Evolutionary conservation across 2,329 filamentous ascomycete genomes (phyloP).

Genomic region (Elsinoe arachidis): DNA sequence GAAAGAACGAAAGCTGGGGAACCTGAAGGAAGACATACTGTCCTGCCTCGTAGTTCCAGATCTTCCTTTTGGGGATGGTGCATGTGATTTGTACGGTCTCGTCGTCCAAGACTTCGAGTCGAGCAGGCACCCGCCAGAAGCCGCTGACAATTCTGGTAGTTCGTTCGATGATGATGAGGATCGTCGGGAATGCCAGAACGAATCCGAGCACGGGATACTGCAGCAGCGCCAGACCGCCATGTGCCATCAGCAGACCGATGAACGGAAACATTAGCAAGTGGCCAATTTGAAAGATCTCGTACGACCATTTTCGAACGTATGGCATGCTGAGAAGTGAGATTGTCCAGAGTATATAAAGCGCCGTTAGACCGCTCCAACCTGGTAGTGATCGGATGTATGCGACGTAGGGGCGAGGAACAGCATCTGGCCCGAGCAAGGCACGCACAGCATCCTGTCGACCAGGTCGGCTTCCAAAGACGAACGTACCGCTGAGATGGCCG

Average conservation of each 20-base stretch:
- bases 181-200: constrained; percentile 46
- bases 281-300: constrained; percentile 49
- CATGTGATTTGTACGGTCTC: constrained; percentile 46
- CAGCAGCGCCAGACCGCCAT: constrained; percentile 43
- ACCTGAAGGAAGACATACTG: constrained; percentile 52
- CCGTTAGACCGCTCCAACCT: constrained; percentile 44
- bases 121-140: constrained; percentile 42
- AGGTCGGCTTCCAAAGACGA: constrained; percentile 42
- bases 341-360: constrained; percentile 43
- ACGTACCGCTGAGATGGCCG: constrained; percentile 46
- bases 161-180: constrained; percentile 45
- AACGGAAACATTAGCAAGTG: constrained; percentile 53
- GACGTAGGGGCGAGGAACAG: constrained; percentile 37
- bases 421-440: constrained; percentile 36
- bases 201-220: constrained; percentile 51
- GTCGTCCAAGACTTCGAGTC: constrained; percentile 42
- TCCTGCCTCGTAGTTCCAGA: constrained; percentile 49
- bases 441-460: constrained; percentile 39
- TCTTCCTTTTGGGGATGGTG: constrained; percentile 39
- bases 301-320: constrained; percentile 42
- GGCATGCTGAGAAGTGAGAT: constrained; percentile 44
- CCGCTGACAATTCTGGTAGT: constrained; percentile 38
- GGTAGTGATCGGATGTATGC: constrained; percentile 41
- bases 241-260: constrained; percentile 47
- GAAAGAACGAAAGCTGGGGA: constrained; percentile 44